Evolutionary conservation across 2,329 filamentous ascomycete species (phyloP), one percentile per base, ranked within the genome.

Genomic region (Apiospora rasikravindrae): DNA sequence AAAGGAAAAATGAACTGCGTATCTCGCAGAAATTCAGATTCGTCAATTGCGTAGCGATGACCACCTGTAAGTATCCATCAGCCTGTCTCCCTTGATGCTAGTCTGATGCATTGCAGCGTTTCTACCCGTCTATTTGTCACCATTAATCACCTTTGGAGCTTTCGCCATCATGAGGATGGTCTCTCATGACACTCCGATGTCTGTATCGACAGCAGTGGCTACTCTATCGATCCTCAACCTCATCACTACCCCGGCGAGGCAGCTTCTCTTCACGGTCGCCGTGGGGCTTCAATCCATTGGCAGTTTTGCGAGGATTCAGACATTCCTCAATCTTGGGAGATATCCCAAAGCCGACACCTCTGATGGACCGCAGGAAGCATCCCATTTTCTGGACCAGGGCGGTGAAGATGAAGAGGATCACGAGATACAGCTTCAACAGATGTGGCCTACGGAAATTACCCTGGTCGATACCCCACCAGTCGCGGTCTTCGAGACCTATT

Each of bases 131-230:
- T 47, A 16, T 29, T 14, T 71, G 42, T 24, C 33, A 2, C 70
- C 70, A 19, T 29, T 71, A 8, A 42, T 71, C 42, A 71, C 70
- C 1, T 71, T 71, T 2, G 70, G 70, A 19, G 70, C 70, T 2
- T 71, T 47, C 33, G 29, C 57, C 7, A 71, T 71, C 22, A 71
- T 71, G 70, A 67, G 40, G 26, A 68, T 71, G 70, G 42, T 68
- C 42, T 68, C 61, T 16, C 37, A 51, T 53, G 57, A 68, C 29
- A 14, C 40, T 57, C n/a, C 40, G 4, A 24, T 71, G 26, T 24
- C 70, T 29, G 61, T 71, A 42, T n/a, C 61, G 22, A 67, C 61
- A 24, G 61, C 70, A 68, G 57, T 71, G 19, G 67, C 61, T 26
- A 67, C 33, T 22, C 42, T 71, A 3, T 67, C 70, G 4, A 71